A percentile compares a stretch with the other conserved stretches of the same genome.
Conservation (phyloP, 805 yeast genomes). For the Diddensiella santjacobensis region DNA sequence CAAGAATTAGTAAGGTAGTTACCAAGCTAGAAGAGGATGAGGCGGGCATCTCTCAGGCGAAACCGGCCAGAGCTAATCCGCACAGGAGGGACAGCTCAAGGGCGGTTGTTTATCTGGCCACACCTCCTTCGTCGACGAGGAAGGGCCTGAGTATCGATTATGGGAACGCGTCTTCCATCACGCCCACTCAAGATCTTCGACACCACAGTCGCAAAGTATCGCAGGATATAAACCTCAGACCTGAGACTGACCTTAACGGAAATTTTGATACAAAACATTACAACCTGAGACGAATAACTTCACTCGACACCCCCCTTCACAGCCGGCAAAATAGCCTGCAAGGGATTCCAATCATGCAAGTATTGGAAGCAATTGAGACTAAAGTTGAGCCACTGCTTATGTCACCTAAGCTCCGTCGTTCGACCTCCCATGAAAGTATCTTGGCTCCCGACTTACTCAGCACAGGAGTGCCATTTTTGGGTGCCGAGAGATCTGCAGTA, state of each 20-base stretch:
- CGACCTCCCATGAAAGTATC: slow-evolving; percentile 13
- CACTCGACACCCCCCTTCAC: slow-evolving; percentile 1
- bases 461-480: not conserved
- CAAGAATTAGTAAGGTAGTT: too few relatives aligned
- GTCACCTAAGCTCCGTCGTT: slow-evolving; percentile 8
- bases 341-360: not conserved
- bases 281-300: not conserved
- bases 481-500: not conserved
- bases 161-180: not conserved
- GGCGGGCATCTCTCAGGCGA: too few relatives aligned
- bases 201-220: not conserved
- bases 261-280: not conserved
- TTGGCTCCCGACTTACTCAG: not conserved
- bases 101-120: not conserved
- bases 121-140: slow-evolving; percentile 2
- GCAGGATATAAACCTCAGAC: not conserved
- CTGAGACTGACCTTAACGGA: not conserved
- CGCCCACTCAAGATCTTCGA: not conserved
- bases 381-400: not conserved
- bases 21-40: too few relatives aligned
- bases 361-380: not conserved
- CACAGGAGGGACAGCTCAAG: not conserved
- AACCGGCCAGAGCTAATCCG: too few relatives aligned
- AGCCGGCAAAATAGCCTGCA: slow-evolving; percentile 2
- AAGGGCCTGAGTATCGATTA: not conserved